These are phyloP conservation scores for Lentinula edodes DNA, from an alignment of 768 basidiomycete species.

Conservation along the genomic window DNA sequence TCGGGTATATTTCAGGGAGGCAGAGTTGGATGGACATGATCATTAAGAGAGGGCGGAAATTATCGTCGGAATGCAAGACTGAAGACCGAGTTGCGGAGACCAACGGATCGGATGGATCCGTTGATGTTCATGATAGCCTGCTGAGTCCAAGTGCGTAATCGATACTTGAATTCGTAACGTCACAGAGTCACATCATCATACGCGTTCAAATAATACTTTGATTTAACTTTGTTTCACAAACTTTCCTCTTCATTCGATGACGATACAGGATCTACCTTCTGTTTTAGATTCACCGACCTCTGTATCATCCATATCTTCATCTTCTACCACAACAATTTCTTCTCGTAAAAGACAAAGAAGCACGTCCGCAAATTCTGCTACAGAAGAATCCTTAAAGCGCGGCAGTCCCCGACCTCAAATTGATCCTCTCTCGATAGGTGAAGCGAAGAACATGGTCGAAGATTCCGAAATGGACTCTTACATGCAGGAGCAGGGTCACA, in stretches of 20 bases:
- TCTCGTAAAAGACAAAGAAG: constrained; percentile 70
- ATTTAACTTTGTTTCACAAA: not conserved
- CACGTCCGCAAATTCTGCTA: constrained; percentile 68
- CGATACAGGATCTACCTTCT: constrained; percentile 5
- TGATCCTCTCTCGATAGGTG: constrained; percentile 35
- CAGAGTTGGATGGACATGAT: no score
- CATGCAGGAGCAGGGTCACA: constrained; percentile 52
- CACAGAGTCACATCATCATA: not conserved
- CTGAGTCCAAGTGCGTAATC: no score
- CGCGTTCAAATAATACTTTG: not conserved
- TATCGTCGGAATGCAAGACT: no score
- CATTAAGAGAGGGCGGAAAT: no score
- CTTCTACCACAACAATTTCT: constrained; percentile 20
- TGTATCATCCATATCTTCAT: not conserved
- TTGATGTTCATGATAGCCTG: no score
- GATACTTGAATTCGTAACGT: not conserved
- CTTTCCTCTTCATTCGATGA: not conserved
- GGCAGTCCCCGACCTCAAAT: constrained; percentile 34
- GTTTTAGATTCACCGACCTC: constrained; percentile 7
- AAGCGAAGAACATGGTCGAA: constrained; percentile 21
- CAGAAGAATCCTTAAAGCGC: constrained; percentile 38
- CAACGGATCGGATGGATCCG: no score
- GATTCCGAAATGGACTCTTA: constrained; percentile 57
- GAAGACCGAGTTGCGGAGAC: no score
- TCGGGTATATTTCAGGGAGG: no score